Evolutionary conservation across 805 yeast genomes (phyloP).

Genomic region (Cephaloascus fragrans): DNA sequence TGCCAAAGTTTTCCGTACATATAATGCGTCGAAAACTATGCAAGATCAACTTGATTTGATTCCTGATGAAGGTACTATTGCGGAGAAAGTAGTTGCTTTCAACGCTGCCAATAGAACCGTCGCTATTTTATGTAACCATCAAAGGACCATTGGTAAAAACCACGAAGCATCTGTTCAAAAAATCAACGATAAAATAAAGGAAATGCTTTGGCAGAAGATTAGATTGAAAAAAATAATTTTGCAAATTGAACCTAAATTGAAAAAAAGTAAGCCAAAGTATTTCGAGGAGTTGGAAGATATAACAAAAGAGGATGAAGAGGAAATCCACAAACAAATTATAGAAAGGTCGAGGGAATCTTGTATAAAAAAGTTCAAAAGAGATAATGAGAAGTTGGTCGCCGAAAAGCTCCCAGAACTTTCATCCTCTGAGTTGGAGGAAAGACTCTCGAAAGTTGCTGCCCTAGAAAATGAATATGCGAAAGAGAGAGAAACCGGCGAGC

Average conservation of each 20-base stretch:
- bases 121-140: constrained; percentile 95
- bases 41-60: constrained; percentile 86
- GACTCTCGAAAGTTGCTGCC: constrained; percentile 46
- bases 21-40: constrained; percentile 94
- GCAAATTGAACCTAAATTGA: constrained; percentile 46
- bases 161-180: constrained; percentile 77
- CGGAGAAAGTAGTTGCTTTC: constrained; percentile 78
- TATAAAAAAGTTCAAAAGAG: constrained; percentile 58
- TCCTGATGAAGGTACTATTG: constrained; percentile 77
- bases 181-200: constrained; percentile 68
- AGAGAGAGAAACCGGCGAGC: constrained; percentile 52
- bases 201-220: constrained; percentile 76
- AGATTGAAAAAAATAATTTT: constrained; percentile 64
- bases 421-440: constrained; percentile 47
- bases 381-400: constrained; percentile 60
- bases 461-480: constrained; percentile 36
- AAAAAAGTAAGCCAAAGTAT: constrained; percentile 42
- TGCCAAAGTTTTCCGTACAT: constrained; percentile 96
- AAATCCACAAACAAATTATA: constrained; percentile 48
- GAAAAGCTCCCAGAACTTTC: constrained; percentile 47
- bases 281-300: constrained; percentile 64
- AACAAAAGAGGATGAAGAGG: constrained; percentile 50
- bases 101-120: constrained; percentile 95
- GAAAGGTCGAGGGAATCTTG: constrained; percentile 59
- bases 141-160: constrained; percentile 78